These are phyloP conservation scores for Chloranthus sessilifolius DNA, from an alignment of 164 flowering plant species.

Conservation along the genomic window DNA sequence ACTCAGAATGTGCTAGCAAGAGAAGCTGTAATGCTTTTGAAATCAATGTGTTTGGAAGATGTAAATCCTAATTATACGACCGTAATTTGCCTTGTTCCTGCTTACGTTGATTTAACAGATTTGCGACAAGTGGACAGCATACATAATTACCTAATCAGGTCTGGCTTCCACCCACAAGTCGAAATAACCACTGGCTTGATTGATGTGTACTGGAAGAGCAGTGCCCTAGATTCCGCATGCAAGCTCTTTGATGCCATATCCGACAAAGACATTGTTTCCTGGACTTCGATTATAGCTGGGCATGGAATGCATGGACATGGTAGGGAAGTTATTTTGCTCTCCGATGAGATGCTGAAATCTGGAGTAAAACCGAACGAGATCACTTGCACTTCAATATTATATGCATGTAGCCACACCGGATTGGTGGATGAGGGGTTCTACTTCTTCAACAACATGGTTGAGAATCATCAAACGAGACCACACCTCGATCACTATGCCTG, in stretches of 20 bases:
- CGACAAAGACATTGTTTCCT: constrained; percentile 40
- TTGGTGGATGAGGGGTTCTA: constrained; percentile 62
- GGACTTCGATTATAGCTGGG: constrained; percentile 67
- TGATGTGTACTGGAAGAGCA: constrained; percentile 67
- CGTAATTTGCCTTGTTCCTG: constrained; percentile 56
- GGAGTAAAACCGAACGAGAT: constrained; percentile 63
- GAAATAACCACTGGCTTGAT: constrained; percentile 50
- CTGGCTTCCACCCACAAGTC: constrained; percentile 38
- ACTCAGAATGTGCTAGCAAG: constrained; percentile 36
- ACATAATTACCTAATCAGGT: constrained; percentile 45
- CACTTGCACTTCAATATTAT: constrained; percentile 60
- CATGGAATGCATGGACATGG: constrained; percentile 70
- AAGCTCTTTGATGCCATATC: constrained; percentile 43
- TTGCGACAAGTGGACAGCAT: constrained; percentile 49
- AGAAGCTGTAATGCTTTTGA: constrained; percentile 57
- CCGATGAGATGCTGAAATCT: constrained; percentile 52
- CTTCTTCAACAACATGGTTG: constrained; percentile 46
- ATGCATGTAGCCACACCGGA: constrained; percentile 79
- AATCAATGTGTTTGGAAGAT: constrained; percentile 43
- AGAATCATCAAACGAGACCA: constrained; percentile 19
- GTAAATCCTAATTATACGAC: constrained; percentile 48
- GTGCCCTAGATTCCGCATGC: constrained; percentile 47
- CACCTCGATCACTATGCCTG: constrained; percentile 57
- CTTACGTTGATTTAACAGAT: constrained; percentile 57
- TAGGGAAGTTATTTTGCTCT: constrained; percentile 44